Conservation (phyloP, 1,284 basidiomycete species). For the Takashimella tepidaria region DNA sequence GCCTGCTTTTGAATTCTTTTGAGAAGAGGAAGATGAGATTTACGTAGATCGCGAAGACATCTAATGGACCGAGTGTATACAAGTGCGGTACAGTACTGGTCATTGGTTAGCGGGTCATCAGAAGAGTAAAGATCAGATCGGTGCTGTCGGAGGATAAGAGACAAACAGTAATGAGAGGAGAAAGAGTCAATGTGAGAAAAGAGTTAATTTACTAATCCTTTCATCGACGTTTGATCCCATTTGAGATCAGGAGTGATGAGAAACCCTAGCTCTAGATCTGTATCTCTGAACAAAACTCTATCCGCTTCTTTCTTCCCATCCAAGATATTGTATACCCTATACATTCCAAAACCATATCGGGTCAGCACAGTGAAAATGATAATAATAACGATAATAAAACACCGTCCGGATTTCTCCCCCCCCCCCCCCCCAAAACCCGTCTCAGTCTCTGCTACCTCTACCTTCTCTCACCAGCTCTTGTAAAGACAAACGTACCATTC, state of each 20-base stretch:
- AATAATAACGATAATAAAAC: too few species aligned
- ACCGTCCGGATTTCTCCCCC: too few species aligned
- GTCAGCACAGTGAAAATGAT: too few species aligned
- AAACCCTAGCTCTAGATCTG: slow-evolving; percentile 58
- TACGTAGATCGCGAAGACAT: slow-evolving; percentile 65
- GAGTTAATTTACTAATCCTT: slow-evolving; percentile 41
- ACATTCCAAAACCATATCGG: too few species aligned
- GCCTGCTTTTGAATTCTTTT: slow-evolving; percentile 59
- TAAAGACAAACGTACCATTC: slow-evolving; percentile 84
- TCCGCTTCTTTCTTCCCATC: slow-evolving; percentile 72
- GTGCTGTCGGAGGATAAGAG: not conserved
- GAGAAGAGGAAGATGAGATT: slow-evolving; percentile 64
- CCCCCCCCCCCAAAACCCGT: too few species aligned
- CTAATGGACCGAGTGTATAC: slow-evolving; percentile 56
- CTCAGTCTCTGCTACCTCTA: too few species aligned
- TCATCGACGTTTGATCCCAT: slow-evolving; percentile 72
- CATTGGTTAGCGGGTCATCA: slow-evolving; percentile 43
- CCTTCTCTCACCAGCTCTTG: slow-evolving; percentile 73
- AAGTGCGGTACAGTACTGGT: slow-evolving; percentile 69
- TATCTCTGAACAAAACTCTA: slow-evolving; percentile 64
- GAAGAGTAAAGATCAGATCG: slow-evolving; percentile 18
- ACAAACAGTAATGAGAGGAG: slow-evolving; percentile 26
- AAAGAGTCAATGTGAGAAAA: too few species aligned
- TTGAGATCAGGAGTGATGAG: slow-evolving; percentile 87
- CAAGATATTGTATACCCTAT: slow-evolving; percentile 85